Percentiles rank a stretch among this genome's conserved stretches.
phyloP scores from a whole-genome alignment of 2,329 filamentous ascomycete genomes.

The Alternaria atra region DNA sequence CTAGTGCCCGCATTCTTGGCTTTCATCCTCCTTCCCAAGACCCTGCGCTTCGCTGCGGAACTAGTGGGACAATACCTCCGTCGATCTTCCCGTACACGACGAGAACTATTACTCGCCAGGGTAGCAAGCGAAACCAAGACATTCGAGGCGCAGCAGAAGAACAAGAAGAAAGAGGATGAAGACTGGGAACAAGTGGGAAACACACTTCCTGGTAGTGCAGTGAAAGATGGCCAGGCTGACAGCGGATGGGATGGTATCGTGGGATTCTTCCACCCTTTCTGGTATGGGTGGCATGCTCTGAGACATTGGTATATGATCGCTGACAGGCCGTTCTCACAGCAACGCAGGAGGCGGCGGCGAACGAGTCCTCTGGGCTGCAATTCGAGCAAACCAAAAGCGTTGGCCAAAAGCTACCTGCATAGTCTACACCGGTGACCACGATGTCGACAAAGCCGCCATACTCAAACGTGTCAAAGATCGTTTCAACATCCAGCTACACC shows the following conservation, averaged over 20 bases:
- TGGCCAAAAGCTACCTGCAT: slow-evolving; percentile 90
- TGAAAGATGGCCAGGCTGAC: slow-evolving; percentile 56
- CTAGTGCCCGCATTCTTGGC: slow-evolving; percentile 33
- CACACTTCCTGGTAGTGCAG: slow-evolving; percentile 56
- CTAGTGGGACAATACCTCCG: slow-evolving; percentile 44
- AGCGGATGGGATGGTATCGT: slow-evolving; percentile 83
- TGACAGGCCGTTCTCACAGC: slow-evolving; percentile 58
- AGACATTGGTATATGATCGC: neutral
- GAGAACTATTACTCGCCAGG: slow-evolving; percentile 45
- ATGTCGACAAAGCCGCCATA: slow-evolving; percentile 81
- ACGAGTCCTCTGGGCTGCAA: slow-evolving; percentile 93
- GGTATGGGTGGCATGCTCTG: slow-evolving; percentile 62
- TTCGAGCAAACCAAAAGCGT: slow-evolving; percentile 85
- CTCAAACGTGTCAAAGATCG: slow-evolving; percentile 78
- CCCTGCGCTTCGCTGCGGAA: slow-evolving; percentile 38
- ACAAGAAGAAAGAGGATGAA: slow-evolving; percentile 60
- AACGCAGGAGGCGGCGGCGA: slow-evolving; percentile 97
- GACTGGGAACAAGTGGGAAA: slow-evolving; percentile 76
- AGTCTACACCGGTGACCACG: slow-evolving; percentile 95
- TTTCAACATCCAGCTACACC: slow-evolving; percentile 91
- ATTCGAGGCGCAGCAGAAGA: slow-evolving; percentile 29
- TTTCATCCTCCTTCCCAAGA: slow-evolving; percentile 36
- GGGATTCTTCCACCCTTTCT: slow-evolving; percentile 98
- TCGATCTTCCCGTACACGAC: slow-evolving; percentile 42
- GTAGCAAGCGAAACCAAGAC: slow-evolving; percentile 42